phyloP scores from a whole-genome alignment of 352 stramenopile genomes.

The Pythium biforme region DNA sequence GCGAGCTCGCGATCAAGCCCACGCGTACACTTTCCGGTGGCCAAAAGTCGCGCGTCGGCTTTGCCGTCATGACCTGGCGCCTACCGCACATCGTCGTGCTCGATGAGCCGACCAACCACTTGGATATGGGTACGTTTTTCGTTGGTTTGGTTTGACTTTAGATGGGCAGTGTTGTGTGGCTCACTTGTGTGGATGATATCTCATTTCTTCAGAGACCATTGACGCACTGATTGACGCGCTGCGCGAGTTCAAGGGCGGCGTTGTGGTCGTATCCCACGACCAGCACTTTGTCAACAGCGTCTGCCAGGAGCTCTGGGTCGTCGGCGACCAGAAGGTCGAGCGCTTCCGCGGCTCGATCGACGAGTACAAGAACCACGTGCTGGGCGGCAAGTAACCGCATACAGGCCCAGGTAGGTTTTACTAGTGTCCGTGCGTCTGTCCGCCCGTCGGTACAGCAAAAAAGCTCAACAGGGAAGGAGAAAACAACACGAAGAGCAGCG shows the following conservation, averaged over 20 bases:
- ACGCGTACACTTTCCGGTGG: conserved; percentile 95
- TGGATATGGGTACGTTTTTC: conserved; percentile 88
- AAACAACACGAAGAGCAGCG: too few species aligned
- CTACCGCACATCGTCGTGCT: conserved; percentile 96
- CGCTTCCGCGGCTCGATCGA: conserved; percentile 78
- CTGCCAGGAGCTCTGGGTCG: conserved; percentile 93
- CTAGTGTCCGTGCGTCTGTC: background rate
- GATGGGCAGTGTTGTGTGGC: background rate
- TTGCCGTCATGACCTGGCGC: conserved; percentile 94
- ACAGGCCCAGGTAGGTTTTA: background rate
- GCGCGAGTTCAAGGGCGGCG: conserved; percentile 97
- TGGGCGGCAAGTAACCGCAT: conserved; percentile 29
- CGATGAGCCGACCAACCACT: conserved; percentile 97
- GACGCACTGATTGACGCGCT: conserved; percentile 75
- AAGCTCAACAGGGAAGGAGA: too few species aligned
- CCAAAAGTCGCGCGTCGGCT: conserved; percentile 93
- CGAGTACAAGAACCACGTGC: conserved; percentile 81
- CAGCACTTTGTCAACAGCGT: conserved; percentile 97
- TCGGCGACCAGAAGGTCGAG: conserved; percentile 71
- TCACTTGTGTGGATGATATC: too few species aligned
- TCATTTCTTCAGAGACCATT: conserved; percentile 48
- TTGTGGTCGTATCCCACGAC: conserved; percentile 97
- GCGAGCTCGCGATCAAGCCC: conserved; percentile 93
- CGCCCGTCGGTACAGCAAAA: too few species aligned
- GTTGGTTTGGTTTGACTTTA: too few species aligned